phyloP scores from a whole-genome alignment of 1,284 basidiomycete species.

The Ustanciosporium gigantosporum region DNA sequence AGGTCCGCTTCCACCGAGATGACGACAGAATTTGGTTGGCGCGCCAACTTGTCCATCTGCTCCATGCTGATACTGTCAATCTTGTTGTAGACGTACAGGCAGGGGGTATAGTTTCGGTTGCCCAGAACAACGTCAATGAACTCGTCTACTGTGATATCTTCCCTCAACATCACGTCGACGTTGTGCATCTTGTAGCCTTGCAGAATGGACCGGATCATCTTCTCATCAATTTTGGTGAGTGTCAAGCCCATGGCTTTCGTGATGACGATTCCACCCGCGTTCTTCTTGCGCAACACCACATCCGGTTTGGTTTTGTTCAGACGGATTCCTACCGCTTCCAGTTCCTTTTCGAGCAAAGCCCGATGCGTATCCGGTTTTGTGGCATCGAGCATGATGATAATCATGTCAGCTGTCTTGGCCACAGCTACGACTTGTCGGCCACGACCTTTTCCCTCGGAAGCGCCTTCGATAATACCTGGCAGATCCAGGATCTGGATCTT shows the following conservation, averaged over 20 bases:
- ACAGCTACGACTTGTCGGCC: conserved; percentile 86
- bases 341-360: conserved; percentile 81
- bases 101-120: conserved; percentile 91
- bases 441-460: conserved; percentile 76
- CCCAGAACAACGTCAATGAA: conserved; percentile 91
- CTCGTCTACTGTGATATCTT: conserved; percentile 83
- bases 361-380: conserved; percentile 95
- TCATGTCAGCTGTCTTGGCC: conserved; percentile 90
- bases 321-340: conserved; percentile 94
- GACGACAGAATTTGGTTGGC: conserved; percentile 82
- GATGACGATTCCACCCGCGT: conserved; percentile 78
- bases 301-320: conserved; percentile 75
- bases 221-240: conserved; percentile 90
- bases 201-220: conserved; percentile 86
- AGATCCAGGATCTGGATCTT: conserved; percentile 70
- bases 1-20: conserved; percentile 92
- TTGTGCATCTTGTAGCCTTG: conserved; percentile 63
- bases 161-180: conserved; percentile 51
- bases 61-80: conserved; percentile 61
- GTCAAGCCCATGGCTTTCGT: conserved; percentile 68
- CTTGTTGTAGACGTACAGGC: conserved; percentile 85
- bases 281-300: conserved; percentile 71
- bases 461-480: conserved; percentile 96
- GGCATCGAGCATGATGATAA: conserved; percentile 87
- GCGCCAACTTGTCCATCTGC: conserved; percentile 84